Base-by-base conservation (phyloP, 139 green algal genomes). In the Chlamydomonas eustigma region DNA sequence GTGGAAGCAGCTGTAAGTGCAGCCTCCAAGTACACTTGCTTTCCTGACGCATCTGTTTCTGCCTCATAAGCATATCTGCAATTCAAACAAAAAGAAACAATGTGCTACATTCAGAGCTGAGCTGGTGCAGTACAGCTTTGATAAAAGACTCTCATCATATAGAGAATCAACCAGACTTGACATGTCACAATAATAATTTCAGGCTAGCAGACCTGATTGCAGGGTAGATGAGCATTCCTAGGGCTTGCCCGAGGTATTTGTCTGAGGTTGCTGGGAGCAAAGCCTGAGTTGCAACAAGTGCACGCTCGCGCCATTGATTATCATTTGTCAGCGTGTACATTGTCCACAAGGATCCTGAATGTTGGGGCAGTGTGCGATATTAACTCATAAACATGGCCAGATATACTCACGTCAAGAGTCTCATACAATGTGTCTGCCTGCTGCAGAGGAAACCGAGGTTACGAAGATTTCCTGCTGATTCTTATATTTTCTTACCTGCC, bases 201-300 rank as follows among this genome's bases (percentile, higher is more conserved):
- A n/a, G n/a, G n/a, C n/a, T n/a, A 28, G 12, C 52, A 31, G 4
- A 68, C 33, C 65, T 39, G 65, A 72, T n/a, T 33, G 65, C 65
- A 34, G 65, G 65, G 65, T 72, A 72, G 65, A 31, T 31, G 31
- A 72, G 65, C 4, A 34, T 72, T 33, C 28, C 65, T 12, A 72
- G 28, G 33, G 65, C 24, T 39, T 72, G 65, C 33, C 65, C 65
- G 8, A 72, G 22, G 28, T 18, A 12, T n/a, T 37, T 6, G 31
- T 72, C 65, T 33, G 5, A 31, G 65, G 32, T 12, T 4, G 28
- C 65, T 31, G 24, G 3, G 65, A n/a, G 65, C 33, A 72, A 34
- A 12, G 65, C 28, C 33, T n/a, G 4, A n/a, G 65, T 37, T 4
- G 65, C 65, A 31, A 34, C 65, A 6, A 6, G 65, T 6, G 65